Evolutionary conservation across 2,329 filamentous ascomycete species (phyloP), one percentile per base, ranked within the genome.

Genomic region (Thermoascus crustaceus): DNA sequence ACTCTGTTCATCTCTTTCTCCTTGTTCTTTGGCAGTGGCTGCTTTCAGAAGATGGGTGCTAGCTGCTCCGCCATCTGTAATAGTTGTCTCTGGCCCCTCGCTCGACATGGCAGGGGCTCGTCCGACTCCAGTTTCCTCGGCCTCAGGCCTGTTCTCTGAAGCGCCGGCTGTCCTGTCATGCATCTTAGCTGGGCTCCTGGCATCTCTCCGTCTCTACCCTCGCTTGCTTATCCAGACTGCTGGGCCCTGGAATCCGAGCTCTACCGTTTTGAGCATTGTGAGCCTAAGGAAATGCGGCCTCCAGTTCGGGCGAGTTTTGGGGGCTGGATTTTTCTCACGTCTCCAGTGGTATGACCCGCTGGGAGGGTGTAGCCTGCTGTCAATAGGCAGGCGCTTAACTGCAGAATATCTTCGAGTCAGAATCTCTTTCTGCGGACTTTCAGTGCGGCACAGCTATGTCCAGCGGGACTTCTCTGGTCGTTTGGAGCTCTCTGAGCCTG

Each of bases 351-450:
- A n/a, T n/a, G n/a, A n/a, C n/a, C n/a, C n/a, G n/a, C n/a, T n/a
- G n/a, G 30, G 19, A 32, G 11, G 29, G 29, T 32, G 34, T 30
- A 30, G 35, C 32, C 37, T 37, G 39, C 42, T 45, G 49, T 42
- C 45, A 46, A 47, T 48, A 43, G 38, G 37, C 43, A 49, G 51
- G 56, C 57, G 57, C 57, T 60, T 60, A 58, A 57, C 55, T 52
- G 52, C 50, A 57, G 53, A 49, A 46, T 45, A 47, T 54, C 48
- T 42, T 57, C 45, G 44, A 54, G 44, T 45, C 48, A 51, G 41
- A 43, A 45, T 42, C 47, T 50, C 41, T 46, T 21, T 42, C 43
- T 48, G 39, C 31, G 41, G 47, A 44, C 44, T 35, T 41, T 43
- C 43, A 40, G 38, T 53, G 55, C 54, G 49, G 50, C 48, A 53